These are phyloP conservation scores for Cryptosporidium bovis DNA, from an alignment of 169 alveolate species.

Conservation along the genomic window DNA sequence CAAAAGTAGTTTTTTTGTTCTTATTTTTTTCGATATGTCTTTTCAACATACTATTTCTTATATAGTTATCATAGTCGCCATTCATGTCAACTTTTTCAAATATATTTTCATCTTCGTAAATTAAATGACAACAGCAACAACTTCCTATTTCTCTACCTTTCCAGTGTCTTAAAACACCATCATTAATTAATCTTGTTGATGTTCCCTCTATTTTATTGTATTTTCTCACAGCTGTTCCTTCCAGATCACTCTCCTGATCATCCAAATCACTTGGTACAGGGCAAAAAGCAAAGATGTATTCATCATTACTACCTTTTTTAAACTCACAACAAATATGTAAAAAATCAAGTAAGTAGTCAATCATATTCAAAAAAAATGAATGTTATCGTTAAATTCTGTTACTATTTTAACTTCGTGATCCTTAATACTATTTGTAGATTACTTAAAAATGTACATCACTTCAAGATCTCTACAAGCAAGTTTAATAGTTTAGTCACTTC, in stretches of 20 bases:
- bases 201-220: conserved; percentile 37
- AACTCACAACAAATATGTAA: conserved; percentile 27
- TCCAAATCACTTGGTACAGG: conserved; percentile 61
- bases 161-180: conserved; percentile 38
- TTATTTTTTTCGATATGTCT: too few relatives aligned
- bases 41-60: too few relatives aligned
- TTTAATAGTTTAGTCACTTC: too few relatives aligned
- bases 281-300: conserved; percentile 40
- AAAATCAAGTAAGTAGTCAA: background rate
- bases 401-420: background rate
- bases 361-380: background rate
- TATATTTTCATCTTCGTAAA: conserved; percentile 46
- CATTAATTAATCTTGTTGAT: conserved; percentile 8
- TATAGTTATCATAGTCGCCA: too few relatives aligned
- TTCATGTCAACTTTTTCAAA: background rate
- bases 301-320: conserved; percentile 35
- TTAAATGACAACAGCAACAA: conserved; percentile 56
- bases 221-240: conserved; percentile 6
- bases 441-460: too few relatives aligned
- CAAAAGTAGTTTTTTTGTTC: too few relatives aligned
- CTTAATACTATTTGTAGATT: too few relatives aligned
- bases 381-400: too few relatives aligned
- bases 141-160: conserved; percentile 67
- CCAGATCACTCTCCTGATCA: conserved; percentile 22
- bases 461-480: too few relatives aligned